A percentile compares a stretch with the other conserved stretches of the same genome.
Conservation (phyloP, 192 early-diverging fungal genomes). For the Funneliformis mosseae region DNA sequence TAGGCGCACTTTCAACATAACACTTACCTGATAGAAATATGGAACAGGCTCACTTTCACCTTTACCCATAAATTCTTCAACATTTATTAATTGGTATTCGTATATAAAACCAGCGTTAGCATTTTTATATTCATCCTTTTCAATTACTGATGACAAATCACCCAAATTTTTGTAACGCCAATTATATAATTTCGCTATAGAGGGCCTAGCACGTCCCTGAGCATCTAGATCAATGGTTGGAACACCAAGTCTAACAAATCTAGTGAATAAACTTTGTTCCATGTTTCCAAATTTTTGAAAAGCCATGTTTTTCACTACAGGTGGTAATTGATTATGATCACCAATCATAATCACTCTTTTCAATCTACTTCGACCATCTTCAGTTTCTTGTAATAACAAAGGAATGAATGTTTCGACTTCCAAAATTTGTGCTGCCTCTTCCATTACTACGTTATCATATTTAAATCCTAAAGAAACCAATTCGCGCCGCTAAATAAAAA, state of each 20-base stretch:
- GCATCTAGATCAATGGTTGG: constrained; percentile 84
- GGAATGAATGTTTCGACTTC: constrained; percentile 97
- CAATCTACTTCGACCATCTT: constrained; percentile 66
- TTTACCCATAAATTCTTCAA: constrained; percentile 69
- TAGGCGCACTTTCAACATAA: background rate
- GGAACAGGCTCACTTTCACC: constrained; percentile 89
- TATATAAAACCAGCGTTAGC: constrained; percentile 83
- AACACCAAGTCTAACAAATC: constrained; percentile 93
- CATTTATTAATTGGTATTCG: constrained; percentile 90
- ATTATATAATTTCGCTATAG: constrained; percentile 82
- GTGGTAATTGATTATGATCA: constrained; percentile 96
- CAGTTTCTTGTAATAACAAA: constrained; percentile 76
- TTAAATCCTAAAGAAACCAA: constrained; percentile 89
- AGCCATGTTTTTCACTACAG: constrained; percentile 87
- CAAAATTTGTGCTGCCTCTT: constrained; percentile 94
- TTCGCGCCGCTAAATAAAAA: constrained; percentile 62
- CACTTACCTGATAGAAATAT: constrained; percentile 68
- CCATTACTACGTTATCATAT: constrained; percentile 95
- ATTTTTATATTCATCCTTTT: constrained; percentile 54
- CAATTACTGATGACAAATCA: constrained; percentile 59
- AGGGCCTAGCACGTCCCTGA: constrained; percentile 83
- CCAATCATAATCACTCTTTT: constrained; percentile 95
- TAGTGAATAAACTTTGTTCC: constrained; percentile 93
- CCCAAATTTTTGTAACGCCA: constrained; percentile 81
- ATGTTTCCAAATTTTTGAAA: constrained; percentile 87